Base-by-base conservation (phyloP, 345 rosid species). In the Draba incana region DNA sequence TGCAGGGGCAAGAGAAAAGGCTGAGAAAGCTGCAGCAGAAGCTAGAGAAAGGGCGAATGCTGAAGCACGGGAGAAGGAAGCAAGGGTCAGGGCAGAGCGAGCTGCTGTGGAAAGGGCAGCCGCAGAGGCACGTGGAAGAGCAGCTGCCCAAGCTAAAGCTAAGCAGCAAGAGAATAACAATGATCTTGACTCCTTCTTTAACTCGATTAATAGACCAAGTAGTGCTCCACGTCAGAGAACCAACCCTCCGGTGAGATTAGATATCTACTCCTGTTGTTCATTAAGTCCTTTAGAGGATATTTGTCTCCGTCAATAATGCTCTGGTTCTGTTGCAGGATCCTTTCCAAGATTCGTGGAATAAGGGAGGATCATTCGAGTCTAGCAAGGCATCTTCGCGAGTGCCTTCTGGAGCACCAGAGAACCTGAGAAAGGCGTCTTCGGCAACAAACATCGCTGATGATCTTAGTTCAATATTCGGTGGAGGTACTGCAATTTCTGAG, bases 111-210 rank as follows among this genome's bases (percentile, higher is more conserved):
- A 84, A 75, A 84, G 88, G 76, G 98, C 95, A 13, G 92, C 89
- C 57, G 82, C 85, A 1, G 86, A 84, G 72, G 90, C 90, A 30
- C 87, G 90, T 55, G 91, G 76, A 63, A 87, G 92, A 69, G 90
- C 89, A 58, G 90, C 92, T 57, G 75, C 79, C 13, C 79, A 75
- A 57, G 86, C 90, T 10, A 84, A 86, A 80, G 89, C 84, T 65
- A 84, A 78, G 68, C 86, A 81, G 50, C 89, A 78, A 75, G 89
- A 78, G 63, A 82, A 79, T 75, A 94, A 84, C 27, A 81, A 82
- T 78, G 96, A 94, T 82, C 84, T 91, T 30, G 97, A 94, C 27
- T 85, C 97, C 50, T 91, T 94, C 79, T 94, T 94, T 81, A 82
- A 77, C 77, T 75, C 77, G 69, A 81, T 82, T 69, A 70, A 87